These are phyloP conservation scores for Pterocarpus macrocarpus DNA, from an alignment of 306 rosid genomes.

Conservation along the genomic window DNA sequence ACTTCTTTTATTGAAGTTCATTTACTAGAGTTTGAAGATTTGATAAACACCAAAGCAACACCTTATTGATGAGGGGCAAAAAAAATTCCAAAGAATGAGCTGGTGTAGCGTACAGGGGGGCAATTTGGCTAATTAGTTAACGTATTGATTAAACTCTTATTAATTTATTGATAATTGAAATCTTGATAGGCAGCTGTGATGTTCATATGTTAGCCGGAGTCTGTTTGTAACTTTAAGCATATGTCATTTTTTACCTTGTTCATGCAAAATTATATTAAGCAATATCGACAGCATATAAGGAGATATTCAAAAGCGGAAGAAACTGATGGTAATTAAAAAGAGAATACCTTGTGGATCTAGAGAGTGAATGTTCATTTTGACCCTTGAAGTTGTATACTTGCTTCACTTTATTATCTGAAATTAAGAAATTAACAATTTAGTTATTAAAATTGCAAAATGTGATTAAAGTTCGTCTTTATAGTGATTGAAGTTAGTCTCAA, in stretches of 20 bases:
- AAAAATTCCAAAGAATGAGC: background rate
- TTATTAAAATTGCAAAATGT: too few relatives aligned
- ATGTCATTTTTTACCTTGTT: background rate
- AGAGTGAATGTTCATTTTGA: too few relatives aligned
- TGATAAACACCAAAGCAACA: background rate
- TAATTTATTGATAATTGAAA: background rate
- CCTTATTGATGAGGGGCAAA: background rate
- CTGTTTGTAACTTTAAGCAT: background rate
- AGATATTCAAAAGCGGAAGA: background rate
- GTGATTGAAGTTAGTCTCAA: too few relatives aligned
- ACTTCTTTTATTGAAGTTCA: background rate
- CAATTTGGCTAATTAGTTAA: background rate
- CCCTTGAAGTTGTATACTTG: too few relatives aligned
- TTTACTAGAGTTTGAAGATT: background rate
- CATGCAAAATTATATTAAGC: background rate
- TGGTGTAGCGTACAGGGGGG: background rate
- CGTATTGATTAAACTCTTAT: background rate
- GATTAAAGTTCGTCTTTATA: too few relatives aligned
- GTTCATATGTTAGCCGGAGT: background rate
- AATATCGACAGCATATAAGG: conserved; percentile 4
- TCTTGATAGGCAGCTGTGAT: background rate
- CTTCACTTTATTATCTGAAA: too few relatives aligned
- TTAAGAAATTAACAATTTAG: too few relatives aligned
- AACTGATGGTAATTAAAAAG: background rate
- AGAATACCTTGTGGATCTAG: too few relatives aligned